Percentiles rank a stretch among this genome's conserved stretches.
phyloP scores from a whole-genome alignment of 1,284 basidiomycete genomes.

The Ceratobasidium sp. region DNA sequence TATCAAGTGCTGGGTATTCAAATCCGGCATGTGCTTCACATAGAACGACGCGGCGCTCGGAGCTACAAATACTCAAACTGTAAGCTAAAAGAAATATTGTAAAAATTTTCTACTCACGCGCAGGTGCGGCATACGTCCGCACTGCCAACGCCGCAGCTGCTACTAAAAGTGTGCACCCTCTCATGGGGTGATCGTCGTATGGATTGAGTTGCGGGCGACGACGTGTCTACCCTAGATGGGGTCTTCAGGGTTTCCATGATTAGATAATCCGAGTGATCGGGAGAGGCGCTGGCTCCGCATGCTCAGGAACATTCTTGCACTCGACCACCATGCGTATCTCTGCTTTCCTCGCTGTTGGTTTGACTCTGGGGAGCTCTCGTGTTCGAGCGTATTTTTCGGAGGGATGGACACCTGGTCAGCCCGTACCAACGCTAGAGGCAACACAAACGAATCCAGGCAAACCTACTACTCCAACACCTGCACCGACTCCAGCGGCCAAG shows the following conservation, averaged over 20 bases:
- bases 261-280: slow-evolving; percentile 12
- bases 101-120: slow-evolving; percentile 17
- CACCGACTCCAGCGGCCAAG: slow-evolving; percentile 49
- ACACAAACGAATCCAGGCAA: slow-evolving; percentile 52
- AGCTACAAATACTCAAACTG: slow-evolving; percentile 8
- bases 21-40: slow-evolving; percentile 80
- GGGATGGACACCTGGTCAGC: slow-evolving; percentile 81
- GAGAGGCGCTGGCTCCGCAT: slow-evolving; percentile 38
- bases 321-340: slow-evolving; percentile 49
- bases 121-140: slow-evolving; percentile 2
- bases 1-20: slow-evolving; percentile 72
- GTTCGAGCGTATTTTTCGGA: slow-evolving; percentile 75
- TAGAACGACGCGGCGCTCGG: slow-evolving; percentile 84
- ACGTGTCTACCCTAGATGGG: slow-evolving; percentile 23
- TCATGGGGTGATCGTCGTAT: slow-evolving; percentile 30
- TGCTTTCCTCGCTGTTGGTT: slow-evolving; percentile 36
- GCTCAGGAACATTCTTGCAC: slow-evolving; percentile 54
- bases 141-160: slow-evolving; percentile 7
- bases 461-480: slow-evolving; percentile 50
- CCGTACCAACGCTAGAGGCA: slow-evolving; percentile 58
- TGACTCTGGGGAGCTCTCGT: slow-evolving; percentile 55
- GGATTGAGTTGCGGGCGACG: slow-evolving; percentile 18
- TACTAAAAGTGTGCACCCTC: not conserved
- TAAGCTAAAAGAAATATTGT: not conserved
- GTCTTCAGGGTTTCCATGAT: not conserved